Evolutionary conservation across 768 basidiomycete species (phyloP), one percentile per base, ranked within the genome.

Genomic region (Rhodotorula toruloides): DNA sequence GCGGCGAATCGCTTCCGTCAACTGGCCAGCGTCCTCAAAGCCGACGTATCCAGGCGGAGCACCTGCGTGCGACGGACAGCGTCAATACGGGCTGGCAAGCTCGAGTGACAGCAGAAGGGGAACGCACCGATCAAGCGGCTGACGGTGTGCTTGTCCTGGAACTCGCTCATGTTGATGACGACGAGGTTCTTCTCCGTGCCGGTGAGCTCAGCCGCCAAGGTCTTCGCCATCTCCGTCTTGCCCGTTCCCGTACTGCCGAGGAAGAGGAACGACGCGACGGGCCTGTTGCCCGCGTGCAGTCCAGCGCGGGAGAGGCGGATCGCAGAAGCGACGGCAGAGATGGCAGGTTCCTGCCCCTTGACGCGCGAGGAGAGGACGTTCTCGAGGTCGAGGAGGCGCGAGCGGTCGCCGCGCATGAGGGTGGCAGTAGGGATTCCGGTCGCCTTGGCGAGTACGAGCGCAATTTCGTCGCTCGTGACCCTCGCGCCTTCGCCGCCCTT

Each of bases 21-120:
- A 40, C 81, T 63, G 68, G 84, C 88, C 88, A 34, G 89, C 88
- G 34, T 85, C 82, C 73, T 93, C 91, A 76, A 93, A 86, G 3
- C 93, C 94, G 44, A 96, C 86, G 74, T 92, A 94, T 10, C 92
- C 92, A 13, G 94, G 91, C 0, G 93, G 89, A 1, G 91, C 89
- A 61, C 92, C 40, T 40, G 40, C 40, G 40, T n/a, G 40, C 10
- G 40, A 40, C 12, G 40, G 40, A 40, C 40, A n/a, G 40, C 40
- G 40, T 40, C 40, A 40, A 19, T 40, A 40, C 40, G 40, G 19
- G 40, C 19, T 40, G 40, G 12, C 12, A 10, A 40, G n/a, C n/a
- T n/a, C n/a, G n/a, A n/a, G n/a, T n/a, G n/a, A n/a, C n/a, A n/a
- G n/a, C n/a, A n/a, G 40, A 40, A 19, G 19, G 10, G 40, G 40